These are phyloP conservation scores for Phytophthora tubulina DNA, from an alignment of 352 stramenopile species.

Conservation along the genomic window DNA sequence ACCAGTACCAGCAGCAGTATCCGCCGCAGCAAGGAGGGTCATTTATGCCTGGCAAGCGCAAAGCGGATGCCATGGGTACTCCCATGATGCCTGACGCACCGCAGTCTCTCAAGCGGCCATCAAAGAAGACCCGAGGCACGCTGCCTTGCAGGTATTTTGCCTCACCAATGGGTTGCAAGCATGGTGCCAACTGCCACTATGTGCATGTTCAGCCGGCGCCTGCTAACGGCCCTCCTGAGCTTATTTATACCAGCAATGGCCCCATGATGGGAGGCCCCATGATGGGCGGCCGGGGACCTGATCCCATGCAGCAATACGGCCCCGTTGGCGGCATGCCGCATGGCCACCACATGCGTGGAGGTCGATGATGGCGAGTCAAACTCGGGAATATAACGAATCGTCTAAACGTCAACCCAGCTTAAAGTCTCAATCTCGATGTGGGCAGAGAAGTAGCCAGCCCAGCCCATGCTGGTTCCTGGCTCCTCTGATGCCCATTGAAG, in stretches of 20 bases:
- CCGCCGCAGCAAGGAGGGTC: constrained; percentile 43
- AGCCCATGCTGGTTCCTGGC: constrained; percentile 13
- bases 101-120: constrained; percentile 54
- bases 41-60: constrained; percentile 53
- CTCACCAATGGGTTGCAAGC: constrained; percentile 73
- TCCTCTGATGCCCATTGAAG: constrained; percentile 8
- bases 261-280: constrained; percentile 44
- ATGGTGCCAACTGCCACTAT: constrained; percentile 76
- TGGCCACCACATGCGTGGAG: constrained; percentile 63
- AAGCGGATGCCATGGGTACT: constrained; percentile 45
- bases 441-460: constrained; percentile 37
- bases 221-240: constrained; percentile 51
- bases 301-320: constrained; percentile 58
- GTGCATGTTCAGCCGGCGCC: constrained; percentile 58
- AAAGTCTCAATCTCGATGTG: constrained; percentile 35
- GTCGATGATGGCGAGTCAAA: constrained; percentile 45
- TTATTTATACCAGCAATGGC: constrained; percentile 68
- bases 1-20: constrained; percentile 43
- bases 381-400: constrained; percentile 32
- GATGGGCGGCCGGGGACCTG: constrained; percentile 33
- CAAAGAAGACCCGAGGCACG: constrained; percentile 56
- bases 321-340: constrained; percentile 54
- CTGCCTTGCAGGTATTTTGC: constrained; percentile 81
- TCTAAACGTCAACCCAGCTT: constrained; percentile 36
- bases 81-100: constrained; percentile 45